Percentiles rank a stretch among this genome's conserved stretches.
Evolutionary conservation across 1,284 basidiomycete genomes (phyloP).

Genomic region (Meira miltonrushii): DNA sequence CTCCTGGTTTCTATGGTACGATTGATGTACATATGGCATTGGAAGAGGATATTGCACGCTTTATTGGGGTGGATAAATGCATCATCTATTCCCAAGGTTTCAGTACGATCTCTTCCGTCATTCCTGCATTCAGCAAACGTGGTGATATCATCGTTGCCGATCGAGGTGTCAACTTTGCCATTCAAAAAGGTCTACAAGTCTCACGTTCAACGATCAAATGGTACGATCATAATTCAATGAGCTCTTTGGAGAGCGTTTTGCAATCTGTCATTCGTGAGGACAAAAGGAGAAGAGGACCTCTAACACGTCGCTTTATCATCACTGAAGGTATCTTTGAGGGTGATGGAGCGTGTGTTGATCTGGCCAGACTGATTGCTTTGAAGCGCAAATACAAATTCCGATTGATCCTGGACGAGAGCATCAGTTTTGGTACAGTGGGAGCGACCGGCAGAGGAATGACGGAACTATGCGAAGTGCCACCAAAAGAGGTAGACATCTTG

Average conservation of each 20-base stretch:
- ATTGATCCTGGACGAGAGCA: constrained; percentile 85
- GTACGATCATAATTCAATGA: constrained; percentile 73
- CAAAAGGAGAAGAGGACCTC: constrained; percentile 71
- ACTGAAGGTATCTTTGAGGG: constrained; percentile 96
- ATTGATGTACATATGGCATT: constrained; percentile 86
- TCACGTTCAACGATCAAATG: constrained; percentile 77
- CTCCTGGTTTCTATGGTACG: constrained; percentile 95
- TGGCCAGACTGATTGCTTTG: constrained; percentile 86
- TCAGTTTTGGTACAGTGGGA: constrained; percentile 88
- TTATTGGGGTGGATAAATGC: constrained; percentile 77
- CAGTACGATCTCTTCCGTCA: constrained; percentile 85
- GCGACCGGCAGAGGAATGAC: constrained; percentile 89
- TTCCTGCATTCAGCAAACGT: constrained; percentile 94
- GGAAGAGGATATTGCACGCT: constrained; percentile 82
- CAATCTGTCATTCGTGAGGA: constrained; percentile 78
- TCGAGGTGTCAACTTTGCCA: constrained; percentile 84
- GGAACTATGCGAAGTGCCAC: constrained; percentile 82
- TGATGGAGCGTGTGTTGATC: constrained; percentile 82
- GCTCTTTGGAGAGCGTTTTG: constrained; percentile 81
- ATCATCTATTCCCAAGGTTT: constrained; percentile 96
- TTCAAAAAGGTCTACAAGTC: constrained; percentile 88
- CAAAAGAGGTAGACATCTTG: constrained; percentile 59
- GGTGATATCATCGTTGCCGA: constrained; percentile 98
- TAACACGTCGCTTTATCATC: constrained; percentile 90
- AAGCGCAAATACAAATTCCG: constrained; percentile 95